Percentiles rank a stretch among this genome's conserved stretches.
Evolutionary conservation across 108 stramenopile genomes (phyloP).

Genomic region (Schizochytrium sp.): DNA sequence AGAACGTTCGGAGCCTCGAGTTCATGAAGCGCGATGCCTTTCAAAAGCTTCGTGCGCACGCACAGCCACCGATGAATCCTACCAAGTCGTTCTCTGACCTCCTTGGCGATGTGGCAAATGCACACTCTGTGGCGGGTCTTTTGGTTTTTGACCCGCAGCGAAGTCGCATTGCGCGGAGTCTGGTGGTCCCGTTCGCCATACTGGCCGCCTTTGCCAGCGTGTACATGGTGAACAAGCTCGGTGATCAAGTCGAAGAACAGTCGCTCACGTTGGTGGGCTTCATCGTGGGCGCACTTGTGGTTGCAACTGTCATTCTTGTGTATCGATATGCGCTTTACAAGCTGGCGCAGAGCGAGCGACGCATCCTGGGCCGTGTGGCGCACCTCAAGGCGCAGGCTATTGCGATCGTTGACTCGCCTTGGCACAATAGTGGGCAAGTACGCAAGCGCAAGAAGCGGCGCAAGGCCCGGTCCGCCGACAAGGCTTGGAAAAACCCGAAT

Average conservation of each 20-base stretch:
- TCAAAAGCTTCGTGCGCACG: neutral
- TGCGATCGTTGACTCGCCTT: neutral
- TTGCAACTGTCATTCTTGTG: neutral
- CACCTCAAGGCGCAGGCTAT: neutral
- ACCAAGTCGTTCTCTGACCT: neutral
- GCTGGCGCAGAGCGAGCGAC: neutral
- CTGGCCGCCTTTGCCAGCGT: neutral
- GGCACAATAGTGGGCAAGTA: neutral
- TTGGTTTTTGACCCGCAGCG: neutral
- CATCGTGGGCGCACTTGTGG: neutral
- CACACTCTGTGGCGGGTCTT: neutral
- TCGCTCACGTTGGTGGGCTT: neutral
- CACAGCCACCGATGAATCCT: neutral
- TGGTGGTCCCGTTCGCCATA: neutral
- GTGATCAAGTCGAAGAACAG: neutral
- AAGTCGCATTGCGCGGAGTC: neutral
- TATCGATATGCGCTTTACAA: neutral
- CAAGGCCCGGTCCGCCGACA: too few relatives aligned
- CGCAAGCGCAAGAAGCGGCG: too few relatives aligned
- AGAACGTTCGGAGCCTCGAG: neutral
- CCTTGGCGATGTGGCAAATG: neutral
- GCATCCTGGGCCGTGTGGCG: neutral
- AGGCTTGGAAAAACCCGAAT: neutral
- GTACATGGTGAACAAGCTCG: neutral
- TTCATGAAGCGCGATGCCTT: neutral